Conservation (phyloP, 148 eudicot genomes). For the Simmondsia chinensis region DNA sequence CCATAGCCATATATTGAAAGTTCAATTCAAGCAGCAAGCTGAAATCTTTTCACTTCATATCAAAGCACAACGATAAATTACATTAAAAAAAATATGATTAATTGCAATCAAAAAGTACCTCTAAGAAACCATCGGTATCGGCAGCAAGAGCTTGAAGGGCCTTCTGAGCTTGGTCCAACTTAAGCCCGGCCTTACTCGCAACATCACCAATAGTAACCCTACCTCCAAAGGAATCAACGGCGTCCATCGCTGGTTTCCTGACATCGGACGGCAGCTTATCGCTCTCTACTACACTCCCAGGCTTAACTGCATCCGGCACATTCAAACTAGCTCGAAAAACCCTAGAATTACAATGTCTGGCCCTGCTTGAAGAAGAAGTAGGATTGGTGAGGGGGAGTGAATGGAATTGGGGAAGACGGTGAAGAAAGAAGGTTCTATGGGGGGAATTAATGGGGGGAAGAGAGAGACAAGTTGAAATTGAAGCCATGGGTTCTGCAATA, state of each 20-base stretch:
- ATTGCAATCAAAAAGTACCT: constrained; percentile 44
- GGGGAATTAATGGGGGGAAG: constrained; percentile 24
- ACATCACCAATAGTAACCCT: constrained; percentile 89
- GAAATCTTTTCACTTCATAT: not conserved
- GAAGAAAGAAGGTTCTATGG: constrained; percentile 16
- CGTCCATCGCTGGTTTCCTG: constrained; percentile 65
- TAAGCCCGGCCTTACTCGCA: constrained; percentile 69
- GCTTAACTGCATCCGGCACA: constrained; percentile 31
- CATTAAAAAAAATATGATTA: not conserved
- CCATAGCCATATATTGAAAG: too few species aligned
- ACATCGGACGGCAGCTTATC: constrained; percentile 67
- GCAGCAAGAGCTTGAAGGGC: constrained; percentile 94
- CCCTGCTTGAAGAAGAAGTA: constrained; percentile 5
- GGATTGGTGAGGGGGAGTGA: constrained; percentile 2
- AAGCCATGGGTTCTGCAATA: constrained; percentile 27
- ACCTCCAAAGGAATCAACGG: constrained; percentile 61
- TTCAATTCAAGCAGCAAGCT: too few species aligned
- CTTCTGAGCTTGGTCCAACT: constrained; percentile 61
- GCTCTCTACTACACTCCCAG: constrained; percentile 71
- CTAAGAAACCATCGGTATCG: constrained; percentile 74
- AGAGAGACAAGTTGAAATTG: constrained; percentile 46
- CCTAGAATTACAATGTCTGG: constrained; percentile 1
- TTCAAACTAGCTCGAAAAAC: constrained; percentile 43
- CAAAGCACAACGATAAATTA: constrained; percentile 1
- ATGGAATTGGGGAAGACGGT: constrained; percentile 10